Conservation (phyloP, 2,329 filamentous ascomycete genomes). For the Botrytis cinerea region DNA sequence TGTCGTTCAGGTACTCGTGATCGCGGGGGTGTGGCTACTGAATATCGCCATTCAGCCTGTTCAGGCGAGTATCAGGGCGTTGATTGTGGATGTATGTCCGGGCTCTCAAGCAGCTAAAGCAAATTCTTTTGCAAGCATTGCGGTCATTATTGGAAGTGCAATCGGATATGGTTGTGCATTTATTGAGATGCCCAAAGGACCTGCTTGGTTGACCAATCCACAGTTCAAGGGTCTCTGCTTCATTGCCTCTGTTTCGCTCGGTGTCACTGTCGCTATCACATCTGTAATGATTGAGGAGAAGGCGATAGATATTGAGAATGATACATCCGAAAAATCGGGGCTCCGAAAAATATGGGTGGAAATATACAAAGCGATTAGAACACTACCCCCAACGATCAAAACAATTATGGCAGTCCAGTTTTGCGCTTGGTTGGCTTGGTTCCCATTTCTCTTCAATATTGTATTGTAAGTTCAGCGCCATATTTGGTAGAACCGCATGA, state of each 20-base stretch:
- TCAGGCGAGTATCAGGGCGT: slow-evolving; percentile 40
- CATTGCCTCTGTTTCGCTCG: not conserved
- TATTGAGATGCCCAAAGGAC: not conserved
- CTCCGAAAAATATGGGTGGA: not conserved
- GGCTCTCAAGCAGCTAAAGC: slow-evolving; percentile 38
- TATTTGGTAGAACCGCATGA: not conserved
- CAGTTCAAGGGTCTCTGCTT: slow-evolving; percentile 1
- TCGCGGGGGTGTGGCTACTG: slow-evolving; percentile 50
- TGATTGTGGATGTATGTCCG: slow-evolving; percentile 41
- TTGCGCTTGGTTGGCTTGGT: not conserved
- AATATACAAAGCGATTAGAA: not conserved
- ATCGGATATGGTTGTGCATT: slow-evolving; percentile 34
- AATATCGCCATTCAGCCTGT: slow-evolving; percentile 41
- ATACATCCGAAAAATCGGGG: not conserved
- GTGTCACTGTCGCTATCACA: not conserved
- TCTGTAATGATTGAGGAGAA: not conserved
- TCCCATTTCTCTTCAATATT: not conserved
- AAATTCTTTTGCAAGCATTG: slow-evolving; percentile 39
- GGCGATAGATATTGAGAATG: not conserved
- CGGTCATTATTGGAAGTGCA: slow-evolving; percentile 39
- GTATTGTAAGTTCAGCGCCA: not conserved
- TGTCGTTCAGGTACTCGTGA: slow-evolving; percentile 43
- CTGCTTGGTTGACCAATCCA: not conserved
- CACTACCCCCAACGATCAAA: not conserved
- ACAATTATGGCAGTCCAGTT: not conserved